A percentile compares a stretch with the other conserved stretches of the same genome.
Evolutionary conservation across 2,329 filamentous ascomycete species (phyloP).

Genomic region (Ophiostoma perfectum): DNA sequence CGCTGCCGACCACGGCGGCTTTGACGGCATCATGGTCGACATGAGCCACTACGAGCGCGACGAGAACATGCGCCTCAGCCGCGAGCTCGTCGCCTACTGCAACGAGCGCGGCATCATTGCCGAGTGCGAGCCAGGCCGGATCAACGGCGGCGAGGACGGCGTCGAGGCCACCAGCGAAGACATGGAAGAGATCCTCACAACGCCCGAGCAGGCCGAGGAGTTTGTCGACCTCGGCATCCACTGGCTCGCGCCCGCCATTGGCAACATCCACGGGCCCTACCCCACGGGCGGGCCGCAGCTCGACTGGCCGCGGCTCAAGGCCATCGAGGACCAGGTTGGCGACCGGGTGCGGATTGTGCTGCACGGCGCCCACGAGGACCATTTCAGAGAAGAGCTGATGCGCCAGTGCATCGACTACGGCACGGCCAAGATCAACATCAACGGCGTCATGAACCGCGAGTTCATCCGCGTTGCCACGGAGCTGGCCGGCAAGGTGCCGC

Average conservation of each 20-base stretch:
- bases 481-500: slow-evolving; percentile 24
- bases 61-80: slow-evolving; percentile 61
- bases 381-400: slow-evolving; percentile 42
- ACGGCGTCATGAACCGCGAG: slow-evolving; percentile 30
- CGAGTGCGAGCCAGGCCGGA: slow-evolving; percentile 63
- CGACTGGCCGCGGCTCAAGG: slow-evolving; percentile 47
- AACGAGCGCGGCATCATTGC: slow-evolving; percentile 58
- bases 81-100: slow-evolving; percentile 56
- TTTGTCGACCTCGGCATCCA: slow-evolving; percentile 59
- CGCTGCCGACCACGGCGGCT: slow-evolving; percentile 51
- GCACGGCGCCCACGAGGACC: slow-evolving; percentile 27
- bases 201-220: slow-evolving; percentile 53
- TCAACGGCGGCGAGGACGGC: slow-evolving; percentile 58
- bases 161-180: slow-evolving; percentile 44
- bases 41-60: slow-evolving; percentile 68
- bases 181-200: slow-evolving; percentile 47
- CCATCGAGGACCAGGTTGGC: slow-evolving; percentile 34
- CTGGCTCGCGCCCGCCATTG: slow-evolving; percentile 60
- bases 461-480: slow-evolving; percentile 24
- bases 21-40: slow-evolving; percentile 72
- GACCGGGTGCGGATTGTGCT: slow-evolving; percentile 26
- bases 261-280: slow-evolving; percentile 61
- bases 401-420: slow-evolving; percentile 46
- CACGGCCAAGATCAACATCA: slow-evolving; percentile 54
- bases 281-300: slow-evolving; percentile 49